A percentile compares a stretch with the other conserved stretches of the same genome.
phyloP scores from a whole-genome alignment of 2,329 filamentous ascomycete genomes.

The Bipolaris victoriae region DNA sequence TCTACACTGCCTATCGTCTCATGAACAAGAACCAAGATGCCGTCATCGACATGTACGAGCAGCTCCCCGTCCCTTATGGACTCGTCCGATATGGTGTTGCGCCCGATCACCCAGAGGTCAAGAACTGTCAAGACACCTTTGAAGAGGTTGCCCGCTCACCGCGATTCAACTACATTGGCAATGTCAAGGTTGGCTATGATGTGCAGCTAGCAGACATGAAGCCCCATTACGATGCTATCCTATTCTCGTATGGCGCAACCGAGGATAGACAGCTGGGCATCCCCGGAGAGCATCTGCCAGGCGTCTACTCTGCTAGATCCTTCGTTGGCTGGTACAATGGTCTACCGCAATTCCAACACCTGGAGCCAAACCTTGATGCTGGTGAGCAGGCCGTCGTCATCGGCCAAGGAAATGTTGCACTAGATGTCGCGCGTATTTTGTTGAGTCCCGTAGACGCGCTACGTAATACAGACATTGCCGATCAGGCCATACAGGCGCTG shows the following conservation, averaged over 20 bases:
- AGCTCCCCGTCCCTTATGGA: slow-evolving; percentile 89
- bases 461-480: slow-evolving; percentile 84
- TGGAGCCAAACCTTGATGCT: slow-evolving; percentile 74
- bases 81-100: slow-evolving; percentile 93
- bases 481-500: slow-evolving; percentile 77
- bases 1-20: slow-evolving; percentile 88
- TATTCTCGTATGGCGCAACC: slow-evolving; percentile 92
- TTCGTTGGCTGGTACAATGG: slow-evolving; percentile 99
- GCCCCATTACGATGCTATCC: slow-evolving; percentile 86
- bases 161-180: slow-evolving; percentile 89
- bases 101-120: slow-evolving; percentile 98
- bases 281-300: slow-evolving; percentile 76
- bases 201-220: slow-evolving; percentile 73
- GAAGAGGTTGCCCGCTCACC: slow-evolving; percentile 82
- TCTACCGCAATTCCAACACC: slow-evolving; percentile 75
- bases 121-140: slow-evolving; percentile 97
- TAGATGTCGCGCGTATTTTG: slow-evolving; percentile 90
- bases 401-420: slow-evolving; percentile 93
- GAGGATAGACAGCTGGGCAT: slow-evolving; percentile 80
- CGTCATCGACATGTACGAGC: slow-evolving; percentile 93
- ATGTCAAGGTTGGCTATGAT: slow-evolving; percentile 75
- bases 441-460: slow-evolving; percentile 76
- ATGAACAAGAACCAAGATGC: slow-evolving; percentile 76
- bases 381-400: slow-evolving; percentile 87
- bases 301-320: slow-evolving; percentile 84